These are phyloP conservation scores for Polyporus tsugae DNA, from an alignment of 1,284 basidiomycete species.

Conservation along the genomic window DNA sequence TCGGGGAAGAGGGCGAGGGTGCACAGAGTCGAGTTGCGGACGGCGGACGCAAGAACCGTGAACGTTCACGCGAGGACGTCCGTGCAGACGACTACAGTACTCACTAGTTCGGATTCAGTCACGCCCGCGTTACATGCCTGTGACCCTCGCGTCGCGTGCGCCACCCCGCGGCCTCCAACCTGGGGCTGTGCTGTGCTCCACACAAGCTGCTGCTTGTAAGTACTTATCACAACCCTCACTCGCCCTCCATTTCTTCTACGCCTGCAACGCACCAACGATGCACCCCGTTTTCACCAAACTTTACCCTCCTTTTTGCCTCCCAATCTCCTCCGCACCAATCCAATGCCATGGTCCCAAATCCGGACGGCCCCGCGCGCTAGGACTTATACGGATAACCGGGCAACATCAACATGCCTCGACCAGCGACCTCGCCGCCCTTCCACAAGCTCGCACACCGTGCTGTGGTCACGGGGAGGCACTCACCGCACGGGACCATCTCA, in stretches of 20 bases:
- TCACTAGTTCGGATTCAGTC: conserved; percentile 28
- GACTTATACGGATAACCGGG: conserved; percentile 7
- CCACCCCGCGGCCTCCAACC: background rate
- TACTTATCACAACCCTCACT: background rate
- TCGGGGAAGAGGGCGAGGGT: background rate
- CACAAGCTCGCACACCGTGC: background rate
- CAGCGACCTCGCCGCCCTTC: background rate
- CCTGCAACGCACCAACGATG: background rate
- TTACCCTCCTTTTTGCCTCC: background rate
- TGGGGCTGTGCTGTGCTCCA: background rate
- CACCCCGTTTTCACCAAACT: background rate
- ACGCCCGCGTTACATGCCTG: conserved; percentile 26
- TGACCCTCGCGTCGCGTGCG: conserved; percentile 19
- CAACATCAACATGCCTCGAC: background rate
- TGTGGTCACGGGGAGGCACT: background rate
- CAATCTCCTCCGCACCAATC: conserved; percentile 1
- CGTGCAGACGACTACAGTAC: background rate
- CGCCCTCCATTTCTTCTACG: background rate
- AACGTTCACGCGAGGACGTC: background rate
- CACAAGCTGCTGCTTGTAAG: background rate
- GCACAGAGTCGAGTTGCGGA: background rate
- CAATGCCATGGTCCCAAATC: background rate
- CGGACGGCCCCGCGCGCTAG: conserved; percentile 11
- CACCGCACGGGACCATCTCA: background rate
- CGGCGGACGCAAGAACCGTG: background rate